Evolutionary conservation across 2,329 filamentous ascomycete genomes (phyloP).

Genomic region (Davidsoniella australis): DNA sequence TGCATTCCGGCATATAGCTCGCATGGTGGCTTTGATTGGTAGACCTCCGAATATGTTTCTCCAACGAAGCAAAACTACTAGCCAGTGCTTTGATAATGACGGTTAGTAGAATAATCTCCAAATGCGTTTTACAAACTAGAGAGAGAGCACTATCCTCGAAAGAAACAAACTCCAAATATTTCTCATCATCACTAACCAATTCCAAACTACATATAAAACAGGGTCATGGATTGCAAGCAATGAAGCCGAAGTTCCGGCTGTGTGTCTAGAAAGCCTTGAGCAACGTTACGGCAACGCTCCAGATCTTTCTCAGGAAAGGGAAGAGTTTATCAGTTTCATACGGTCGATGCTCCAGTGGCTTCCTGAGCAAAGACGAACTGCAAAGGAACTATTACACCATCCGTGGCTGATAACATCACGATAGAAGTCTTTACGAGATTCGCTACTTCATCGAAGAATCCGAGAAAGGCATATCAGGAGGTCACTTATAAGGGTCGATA

Average conservation of each 20-base stretch:
- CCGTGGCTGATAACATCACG: constrained; percentile 3
- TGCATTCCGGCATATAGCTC: constrained; percentile 9
- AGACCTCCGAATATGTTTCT: constrained; percentile 5
- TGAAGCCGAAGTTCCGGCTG: constrained; percentile 9
- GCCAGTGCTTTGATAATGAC: constrained; percentile 9
- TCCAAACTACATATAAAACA: neutral
- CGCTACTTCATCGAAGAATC: no score
- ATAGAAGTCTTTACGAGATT: neutral
- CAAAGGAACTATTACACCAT: constrained; percentile 5
- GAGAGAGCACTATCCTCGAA: neutral
- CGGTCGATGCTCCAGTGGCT: constrained; percentile 9
- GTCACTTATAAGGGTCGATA: no score
- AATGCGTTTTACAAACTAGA: neutral
- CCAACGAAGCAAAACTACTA: neutral
- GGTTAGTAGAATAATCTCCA: constrained; percentile 1
- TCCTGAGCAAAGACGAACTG: constrained; percentile 8
- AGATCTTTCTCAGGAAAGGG: neutral
- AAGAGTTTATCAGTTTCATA: constrained; percentile 9
- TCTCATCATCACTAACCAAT: neutral
- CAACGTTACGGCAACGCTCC: constrained; percentile 1
- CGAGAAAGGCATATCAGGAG: no score
- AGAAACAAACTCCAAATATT: neutral
- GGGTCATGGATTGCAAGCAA: constrained; percentile 8
- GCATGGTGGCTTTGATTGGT: constrained; percentile 11
- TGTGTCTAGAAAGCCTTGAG: constrained; percentile 8